phyloP scores from a whole-genome alignment of 176 grass and related monocot species.

The Puya raimondii region DNA sequence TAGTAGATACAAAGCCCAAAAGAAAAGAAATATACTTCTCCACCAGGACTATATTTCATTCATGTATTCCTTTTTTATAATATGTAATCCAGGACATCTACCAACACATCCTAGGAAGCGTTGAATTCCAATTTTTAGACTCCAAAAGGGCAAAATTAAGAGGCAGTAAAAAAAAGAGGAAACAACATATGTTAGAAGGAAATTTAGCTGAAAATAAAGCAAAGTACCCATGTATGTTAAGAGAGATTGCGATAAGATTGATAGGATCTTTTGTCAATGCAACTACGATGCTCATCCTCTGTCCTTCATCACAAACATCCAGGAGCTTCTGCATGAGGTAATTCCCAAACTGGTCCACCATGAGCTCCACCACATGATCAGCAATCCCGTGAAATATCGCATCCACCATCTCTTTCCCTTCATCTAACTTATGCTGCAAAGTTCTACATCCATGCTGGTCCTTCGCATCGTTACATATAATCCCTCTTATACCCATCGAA shows the following conservation, averaged over 20 bases:
- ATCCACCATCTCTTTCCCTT: constrained; percentile 53
- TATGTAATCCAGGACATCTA: no score
- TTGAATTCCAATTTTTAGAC: no score
- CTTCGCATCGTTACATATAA: constrained; percentile 50
- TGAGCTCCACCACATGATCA: constrained; percentile 57
- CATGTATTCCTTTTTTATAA: no score
- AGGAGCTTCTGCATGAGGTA: constrained; percentile 96
- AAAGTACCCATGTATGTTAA: constrained; percentile 64
- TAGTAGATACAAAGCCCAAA: no score
- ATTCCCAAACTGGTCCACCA: constrained; percentile 73
- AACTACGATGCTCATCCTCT: constrained; percentile 48
- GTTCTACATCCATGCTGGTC: constrained; percentile 81
- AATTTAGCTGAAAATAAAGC: neutral
- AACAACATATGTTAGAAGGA: neutral
- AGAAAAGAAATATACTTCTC: no score
- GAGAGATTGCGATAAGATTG: constrained; percentile 53
- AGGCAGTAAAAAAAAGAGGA: neutral
- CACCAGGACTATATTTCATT: no score
- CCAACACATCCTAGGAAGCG: no score
- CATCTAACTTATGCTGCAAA: constrained; percentile 64
- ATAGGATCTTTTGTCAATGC: constrained; percentile 33
- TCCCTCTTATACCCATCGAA: constrained; percentile 36
- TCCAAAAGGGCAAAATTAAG: no score
- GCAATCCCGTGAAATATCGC: constrained; percentile 49
- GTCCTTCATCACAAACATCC: constrained; percentile 46